These are phyloP conservation scores for Bruguiera parviflora DNA, from an alignment of 345 rosid genomes.

Conservation along the genomic window DNA sequence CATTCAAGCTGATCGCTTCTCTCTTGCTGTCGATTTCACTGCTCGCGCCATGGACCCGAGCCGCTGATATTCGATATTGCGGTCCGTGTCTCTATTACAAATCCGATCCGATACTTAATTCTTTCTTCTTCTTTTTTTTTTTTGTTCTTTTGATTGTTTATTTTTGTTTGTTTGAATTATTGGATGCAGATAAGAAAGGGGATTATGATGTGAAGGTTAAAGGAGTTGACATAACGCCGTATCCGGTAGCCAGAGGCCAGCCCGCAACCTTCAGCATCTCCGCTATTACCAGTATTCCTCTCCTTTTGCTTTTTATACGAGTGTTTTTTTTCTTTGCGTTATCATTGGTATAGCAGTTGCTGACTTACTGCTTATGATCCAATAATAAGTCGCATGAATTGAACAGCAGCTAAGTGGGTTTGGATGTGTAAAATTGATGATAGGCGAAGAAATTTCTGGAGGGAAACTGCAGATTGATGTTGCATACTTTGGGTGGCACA, in stretches of 20 bases:
- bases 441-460: conserved; percentile 48
- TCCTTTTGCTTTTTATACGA: not conserved
- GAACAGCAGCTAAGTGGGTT: not conserved
- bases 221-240: conserved; percentile 42
- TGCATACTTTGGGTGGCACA: conserved; percentile 78
- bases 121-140: not conserved
- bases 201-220: conserved; percentile 39
- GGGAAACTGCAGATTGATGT: conserved; percentile 83
- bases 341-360: not conserved
- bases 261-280: conserved; percentile 43
- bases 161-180: conserved; percentile 1
- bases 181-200: conserved; percentile 30
- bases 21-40: conserved; percentile 22
- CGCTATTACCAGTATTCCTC: conserved; percentile 32
- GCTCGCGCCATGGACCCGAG: conserved; percentile 21
- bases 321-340: not conserved
- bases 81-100: conserved; percentile 15
- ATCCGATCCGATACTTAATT: not conserved
- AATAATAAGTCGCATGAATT: not conserved
- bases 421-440: no score
- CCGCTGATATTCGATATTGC: conserved; percentile 41
- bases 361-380: not conserved
- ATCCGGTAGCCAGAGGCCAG: conserved; percentile 42
- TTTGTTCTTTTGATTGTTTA: not conserved
- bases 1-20: conserved; percentile 1